phyloP scores from a whole-genome alignment of 2,329 filamentous ascomycete species.

The Berkeleyomyces basicola region DNA sequence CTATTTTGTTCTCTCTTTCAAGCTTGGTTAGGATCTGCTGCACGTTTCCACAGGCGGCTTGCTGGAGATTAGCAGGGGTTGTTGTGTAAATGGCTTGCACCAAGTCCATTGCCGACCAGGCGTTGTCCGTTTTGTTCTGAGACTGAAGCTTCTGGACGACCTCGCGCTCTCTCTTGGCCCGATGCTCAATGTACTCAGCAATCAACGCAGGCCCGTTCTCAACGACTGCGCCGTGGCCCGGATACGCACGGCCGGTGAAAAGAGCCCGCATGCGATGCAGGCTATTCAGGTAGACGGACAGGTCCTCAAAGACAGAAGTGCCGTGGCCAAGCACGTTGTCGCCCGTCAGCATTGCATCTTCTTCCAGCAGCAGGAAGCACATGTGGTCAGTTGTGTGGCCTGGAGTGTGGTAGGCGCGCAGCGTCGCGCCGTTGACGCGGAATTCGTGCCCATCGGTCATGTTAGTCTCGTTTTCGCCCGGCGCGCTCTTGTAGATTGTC shows the following conservation, averaged over 20 bases:
- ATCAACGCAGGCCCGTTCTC: conserved; percentile 57
- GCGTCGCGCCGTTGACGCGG: conserved; percentile 41
- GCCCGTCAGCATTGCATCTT: conserved; percentile 73
- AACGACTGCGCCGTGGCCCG: conserved; percentile 71
- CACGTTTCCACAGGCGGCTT: conserved; percentile 60
- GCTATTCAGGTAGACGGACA: conserved; percentile 50
- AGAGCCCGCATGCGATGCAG: conserved; percentile 48
- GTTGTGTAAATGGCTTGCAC: conserved; percentile 78
- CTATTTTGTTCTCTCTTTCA: conserved; percentile 53
- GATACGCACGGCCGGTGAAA: conserved; percentile 59
- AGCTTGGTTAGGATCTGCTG: conserved; percentile 69
- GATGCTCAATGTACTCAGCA: conserved; percentile 66
- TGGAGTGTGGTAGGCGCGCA: conserved; percentile 44
- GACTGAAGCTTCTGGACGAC: conserved; percentile 44
- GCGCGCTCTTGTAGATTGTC: conserved; percentile 47
- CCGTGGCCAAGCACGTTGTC: conserved; percentile 82
- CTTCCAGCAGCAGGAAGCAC: conserved; percentile 57
- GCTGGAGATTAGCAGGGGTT: conserved; percentile 57
- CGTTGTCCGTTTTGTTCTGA: conserved; percentile 16
- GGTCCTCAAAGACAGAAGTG: conserved; percentile 69
- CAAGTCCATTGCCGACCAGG: conserved; percentile 60
- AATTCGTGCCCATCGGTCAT: conserved; percentile 38
- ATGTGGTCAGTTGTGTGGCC: conserved; percentile 75
- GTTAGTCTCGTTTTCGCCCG: conserved; percentile 28
- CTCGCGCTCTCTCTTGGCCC: conserved; percentile 63